Evolutionary conservation across 2,329 filamentous ascomycete species (phyloP).

Genomic region (Curvularia sp.): DNA sequence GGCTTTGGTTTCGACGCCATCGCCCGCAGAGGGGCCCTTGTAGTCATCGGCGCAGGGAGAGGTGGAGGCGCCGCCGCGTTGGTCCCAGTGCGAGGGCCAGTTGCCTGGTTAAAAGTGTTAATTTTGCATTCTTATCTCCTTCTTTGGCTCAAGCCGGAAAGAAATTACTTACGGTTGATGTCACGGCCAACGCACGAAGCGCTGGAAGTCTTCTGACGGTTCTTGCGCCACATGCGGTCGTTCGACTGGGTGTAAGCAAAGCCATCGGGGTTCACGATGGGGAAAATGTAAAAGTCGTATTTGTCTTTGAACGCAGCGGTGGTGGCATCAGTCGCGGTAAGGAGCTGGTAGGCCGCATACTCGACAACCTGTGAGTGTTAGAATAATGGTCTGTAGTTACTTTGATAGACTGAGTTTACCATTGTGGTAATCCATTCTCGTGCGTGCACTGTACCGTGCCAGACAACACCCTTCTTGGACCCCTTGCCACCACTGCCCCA

Average conservation of each 20-base stretch:
- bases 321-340: constrained; percentile 41
- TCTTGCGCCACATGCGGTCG: constrained; percentile 52
- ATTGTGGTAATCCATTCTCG: constrained; percentile 50
- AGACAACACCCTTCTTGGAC: constrained; percentile 46
- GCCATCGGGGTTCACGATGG: constrained; percentile 51
- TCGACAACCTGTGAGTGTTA: constrained; percentile 37
- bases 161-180: constrained; percentile 39
- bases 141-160: too few species aligned
- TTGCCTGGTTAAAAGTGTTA: constrained; percentile 29
- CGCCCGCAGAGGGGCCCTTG: constrained; percentile 44
- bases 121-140: neutral
- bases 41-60: constrained; percentile 48
- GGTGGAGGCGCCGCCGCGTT: constrained; percentile 43
- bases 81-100: constrained; percentile 48
- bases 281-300: constrained; percentile 69
- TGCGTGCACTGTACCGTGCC: constrained; percentile 50
- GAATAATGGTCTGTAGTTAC: neutral
- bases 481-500: constrained; percentile 49
- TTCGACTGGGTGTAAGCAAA: constrained; percentile 49
- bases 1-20: constrained; percentile 48
- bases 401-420: constrained; percentile 13
- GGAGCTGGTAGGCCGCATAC: constrained; percentile 48
- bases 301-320: constrained; percentile 59
- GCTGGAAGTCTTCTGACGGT: constrained; percentile 40
- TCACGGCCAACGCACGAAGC: constrained; percentile 48